A percentile compares a stretch with the other conserved stretches of the same genome.
phyloP scores from a whole-genome alignment of 345 rosid species.

The Euphorbia lathyris region DNA sequence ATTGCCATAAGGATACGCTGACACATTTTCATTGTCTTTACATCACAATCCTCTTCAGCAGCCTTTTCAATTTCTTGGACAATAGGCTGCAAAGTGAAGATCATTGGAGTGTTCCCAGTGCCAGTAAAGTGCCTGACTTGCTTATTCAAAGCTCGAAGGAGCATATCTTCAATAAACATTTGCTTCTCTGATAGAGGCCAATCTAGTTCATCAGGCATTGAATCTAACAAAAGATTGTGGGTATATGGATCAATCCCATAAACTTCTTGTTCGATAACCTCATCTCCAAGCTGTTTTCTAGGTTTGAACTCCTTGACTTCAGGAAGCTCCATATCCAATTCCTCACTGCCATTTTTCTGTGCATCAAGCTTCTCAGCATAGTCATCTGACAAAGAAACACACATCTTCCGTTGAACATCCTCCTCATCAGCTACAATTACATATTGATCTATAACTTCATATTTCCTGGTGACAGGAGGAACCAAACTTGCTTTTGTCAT shows the following conservation, averaged over 20 bases:
- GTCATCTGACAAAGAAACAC: conserved; percentile 90
- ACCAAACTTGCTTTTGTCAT: conserved; percentile 98
- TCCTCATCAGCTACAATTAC: conserved; percentile 85
- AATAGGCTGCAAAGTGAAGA: conserved; percentile 70
- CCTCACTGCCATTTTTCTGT: conserved; percentile 84
- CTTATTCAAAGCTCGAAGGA: conserved; percentile 77
- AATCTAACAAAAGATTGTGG: conserved; percentile 94
- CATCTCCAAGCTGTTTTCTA: conserved; percentile 80
- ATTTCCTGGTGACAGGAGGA: conserved; percentile 98
- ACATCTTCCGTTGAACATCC: conserved; percentile 85
- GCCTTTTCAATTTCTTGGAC: conserved; percentile 72
- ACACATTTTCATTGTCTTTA: conserved; percentile 61
- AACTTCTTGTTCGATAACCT: conserved; percentile 97
- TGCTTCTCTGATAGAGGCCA: conserved; percentile 80
- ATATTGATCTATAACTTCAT: conserved; percentile 84
- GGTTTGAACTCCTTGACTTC: conserved; percentile 97
- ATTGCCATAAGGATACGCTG: conserved; percentile 81
- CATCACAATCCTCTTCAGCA: conserved; percentile 68
- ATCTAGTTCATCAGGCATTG: conserved; percentile 89
- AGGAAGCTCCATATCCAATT: conserved; percentile 99
- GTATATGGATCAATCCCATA: conserved; percentile 99
- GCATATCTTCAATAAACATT: conserved; percentile 76
- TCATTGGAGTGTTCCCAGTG: conserved; percentile 88
- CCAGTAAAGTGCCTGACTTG: conserved; percentile 89
- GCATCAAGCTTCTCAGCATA: conserved; percentile 90